Evolutionary conservation across 2,329 filamentous ascomycete species (phyloP).

Genomic region (Chrysoporthe puriensis): DNA sequence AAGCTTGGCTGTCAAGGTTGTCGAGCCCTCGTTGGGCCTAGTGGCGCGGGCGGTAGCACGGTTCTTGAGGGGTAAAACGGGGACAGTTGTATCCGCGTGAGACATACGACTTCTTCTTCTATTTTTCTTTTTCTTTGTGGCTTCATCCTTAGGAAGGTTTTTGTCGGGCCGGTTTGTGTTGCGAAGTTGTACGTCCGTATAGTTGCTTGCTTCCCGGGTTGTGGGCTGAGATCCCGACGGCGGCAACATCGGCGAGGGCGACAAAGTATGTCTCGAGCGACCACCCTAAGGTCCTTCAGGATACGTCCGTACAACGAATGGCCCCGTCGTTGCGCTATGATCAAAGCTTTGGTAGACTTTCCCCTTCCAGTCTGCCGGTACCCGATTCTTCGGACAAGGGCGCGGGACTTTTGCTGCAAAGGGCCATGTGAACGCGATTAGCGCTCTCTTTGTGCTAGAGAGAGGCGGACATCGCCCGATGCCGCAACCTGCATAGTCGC

Average conservation of each 20-base stretch:
- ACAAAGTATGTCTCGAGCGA: too few relatives aligned
- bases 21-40: neutral
- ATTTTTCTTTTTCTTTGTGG: neutral
- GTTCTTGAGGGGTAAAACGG: neutral
- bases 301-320: neutral
- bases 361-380: neutral
- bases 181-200: neutral
- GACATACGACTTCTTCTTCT: neutral
- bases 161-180: too few relatives aligned
- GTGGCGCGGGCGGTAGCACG: neutral
- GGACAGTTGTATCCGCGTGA: neutral
- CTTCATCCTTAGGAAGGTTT: neutral
- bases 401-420: neutral
- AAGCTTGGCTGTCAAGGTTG: slow-evolving; percentile 5
- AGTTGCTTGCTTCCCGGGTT: too few relatives aligned
- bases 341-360: neutral
- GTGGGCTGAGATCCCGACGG: too few relatives aligned
- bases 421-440: neutral
- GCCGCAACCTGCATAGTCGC: neutral
- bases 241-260: too few relatives aligned
- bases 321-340: neutral
- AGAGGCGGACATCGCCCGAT: neutral
- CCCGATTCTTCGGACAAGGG: neutral
- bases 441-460: neutral
- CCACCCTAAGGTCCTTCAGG: too few relatives aligned